phyloP scores from a whole-genome alignment of 2,329 filamentous ascomycete species.

The Elsinoe arachidis region DNA sequence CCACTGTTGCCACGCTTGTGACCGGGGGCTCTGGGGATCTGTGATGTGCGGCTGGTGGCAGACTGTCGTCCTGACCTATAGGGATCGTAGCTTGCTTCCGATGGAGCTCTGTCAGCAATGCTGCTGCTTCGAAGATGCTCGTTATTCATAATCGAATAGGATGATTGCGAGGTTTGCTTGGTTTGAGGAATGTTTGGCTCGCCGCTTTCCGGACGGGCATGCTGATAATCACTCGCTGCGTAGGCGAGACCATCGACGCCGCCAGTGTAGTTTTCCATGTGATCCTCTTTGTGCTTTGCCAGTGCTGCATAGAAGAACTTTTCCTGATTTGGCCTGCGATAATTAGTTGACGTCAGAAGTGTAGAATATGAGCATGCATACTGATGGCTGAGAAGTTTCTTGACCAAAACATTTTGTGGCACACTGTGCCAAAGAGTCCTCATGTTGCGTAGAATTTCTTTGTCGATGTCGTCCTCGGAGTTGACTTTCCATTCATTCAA shows the following conservation, averaged over 20 bases:
- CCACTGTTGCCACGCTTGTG: conserved; percentile 12
- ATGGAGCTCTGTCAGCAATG: conserved; percentile 41
- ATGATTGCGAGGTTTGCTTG: conserved; percentile 40
- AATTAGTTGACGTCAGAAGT: not conserved
- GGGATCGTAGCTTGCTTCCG: conserved; percentile 62
- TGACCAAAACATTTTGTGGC: conserved; percentile 60
- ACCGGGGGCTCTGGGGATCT: conserved; percentile 18
- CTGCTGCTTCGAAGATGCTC: conserved; percentile 43
- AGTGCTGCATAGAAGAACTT: conserved; percentile 89
- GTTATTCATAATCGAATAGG: conserved; percentile 49
- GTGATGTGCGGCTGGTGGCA: conserved; percentile 47
- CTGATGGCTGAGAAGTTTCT: conserved; percentile 50
- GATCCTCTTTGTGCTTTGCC: conserved; percentile 69
- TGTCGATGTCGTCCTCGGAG: conserved; percentile 61
- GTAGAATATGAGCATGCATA: conserved; percentile 21
- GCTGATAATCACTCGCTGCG: conserved; percentile 86
- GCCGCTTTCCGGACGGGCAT: conserved; percentile 41
- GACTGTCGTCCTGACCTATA: conserved; percentile 35
- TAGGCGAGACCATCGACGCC: conserved; percentile 60
- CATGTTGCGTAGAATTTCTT: conserved; percentile 74
- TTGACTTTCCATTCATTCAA: conserved; percentile 56
- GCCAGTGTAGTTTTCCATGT: conserved; percentile 75
- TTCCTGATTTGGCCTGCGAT: conserved; percentile 69
- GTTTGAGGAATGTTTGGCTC: conserved; percentile 29
- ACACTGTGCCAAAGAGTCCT: conserved; percentile 87